phyloP scores from a whole-genome alignment of 1,284 basidiomycete species.

The Cerioporus squamosus region DNA sequence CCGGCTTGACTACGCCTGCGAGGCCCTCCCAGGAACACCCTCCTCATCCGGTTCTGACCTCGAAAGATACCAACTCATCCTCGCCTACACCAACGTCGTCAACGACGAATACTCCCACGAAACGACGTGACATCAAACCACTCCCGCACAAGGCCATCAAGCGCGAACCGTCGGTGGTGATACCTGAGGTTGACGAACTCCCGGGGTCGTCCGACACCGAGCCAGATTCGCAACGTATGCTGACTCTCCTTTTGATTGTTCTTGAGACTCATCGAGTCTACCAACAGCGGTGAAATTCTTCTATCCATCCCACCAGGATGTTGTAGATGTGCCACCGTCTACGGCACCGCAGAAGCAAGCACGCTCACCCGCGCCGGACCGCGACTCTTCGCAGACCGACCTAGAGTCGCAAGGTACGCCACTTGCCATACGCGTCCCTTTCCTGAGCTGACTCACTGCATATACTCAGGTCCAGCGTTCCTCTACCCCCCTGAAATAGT shows the following conservation, averaged over 20 bases:
- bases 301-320: slow-evolving; percentile 15
- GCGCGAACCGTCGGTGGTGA: background rate
- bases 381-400: slow-evolving; percentile 28
- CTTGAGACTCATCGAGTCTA: background rate
- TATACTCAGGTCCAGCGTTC: slow-evolving; percentile 7
- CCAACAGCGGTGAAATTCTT: slow-evolving; percentile 10
- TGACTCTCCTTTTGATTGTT: background rate
- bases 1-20: too few relatives aligned
- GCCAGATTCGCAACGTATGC: slow-evolving; percentile 19
- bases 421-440: background rate
- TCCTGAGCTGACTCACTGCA: background rate
- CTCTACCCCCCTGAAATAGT: slow-evolving; percentile 18
- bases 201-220: slow-evolving; percentile 20
- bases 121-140: background rate
- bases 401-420: slow-evolving; percentile 25
- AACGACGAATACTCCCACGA: background rate
- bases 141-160: background rate
- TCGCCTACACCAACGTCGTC: slow-evolving; percentile 29
- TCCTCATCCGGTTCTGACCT: background rate
- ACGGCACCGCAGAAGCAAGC: slow-evolving; percentile 13
- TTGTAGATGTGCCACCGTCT: background rate
- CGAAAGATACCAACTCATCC: slow-evolving; percentile 22
- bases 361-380: background rate
- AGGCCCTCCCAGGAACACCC: background rate
- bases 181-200: background rate